Conservation (phyloP, 2,329 filamentous ascomycete genomes). For the Hypoxylon sp. region DNA sequence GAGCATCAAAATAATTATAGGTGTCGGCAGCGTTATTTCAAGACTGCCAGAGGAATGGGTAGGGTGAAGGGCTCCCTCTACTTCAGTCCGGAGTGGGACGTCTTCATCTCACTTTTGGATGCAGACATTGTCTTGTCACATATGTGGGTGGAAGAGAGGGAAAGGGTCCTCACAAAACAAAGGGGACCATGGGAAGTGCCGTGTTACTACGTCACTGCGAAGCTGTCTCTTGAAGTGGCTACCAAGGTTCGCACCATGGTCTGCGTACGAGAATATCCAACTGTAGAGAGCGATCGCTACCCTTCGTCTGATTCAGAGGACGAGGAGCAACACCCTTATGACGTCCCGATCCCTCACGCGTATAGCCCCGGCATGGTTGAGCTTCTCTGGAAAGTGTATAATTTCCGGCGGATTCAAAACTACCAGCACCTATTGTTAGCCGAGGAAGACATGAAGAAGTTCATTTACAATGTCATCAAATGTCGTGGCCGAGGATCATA, state of each 20-base stretch:
- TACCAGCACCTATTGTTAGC: slow-evolving; percentile 2
- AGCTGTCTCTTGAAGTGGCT: not conserved
- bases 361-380: not conserved
- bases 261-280: slow-evolving; percentile 2
- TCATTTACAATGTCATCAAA: not conserved
- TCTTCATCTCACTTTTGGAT: slow-evolving; percentile 8
- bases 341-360: not conserved
- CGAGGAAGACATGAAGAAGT: not conserved
- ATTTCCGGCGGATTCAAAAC: slow-evolving; percentile 17
- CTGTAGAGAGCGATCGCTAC: not conserved
- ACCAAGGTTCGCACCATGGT: slow-evolving; percentile 11
- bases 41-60: not conserved
- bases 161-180: not conserved
- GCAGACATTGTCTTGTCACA: slow-evolving; percentile 1
- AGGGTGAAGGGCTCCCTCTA: slow-evolving; percentile 24
- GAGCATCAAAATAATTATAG: not conserved
- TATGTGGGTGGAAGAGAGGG: slow-evolving; percentile 1
- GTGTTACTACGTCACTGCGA: not conserved
- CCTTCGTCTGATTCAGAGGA: not conserved
- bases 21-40: slow-evolving; percentile 1
- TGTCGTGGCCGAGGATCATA: slow-evolving; percentile 23
- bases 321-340: not conserved
- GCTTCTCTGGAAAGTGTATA: slow-evolving; percentile 7
- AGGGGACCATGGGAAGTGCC: not conserved
- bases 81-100: slow-evolving; percentile 17